phyloP scores from a whole-genome alignment of 768 basidiomycete species.

The Chalciporus chontae region DNA sequence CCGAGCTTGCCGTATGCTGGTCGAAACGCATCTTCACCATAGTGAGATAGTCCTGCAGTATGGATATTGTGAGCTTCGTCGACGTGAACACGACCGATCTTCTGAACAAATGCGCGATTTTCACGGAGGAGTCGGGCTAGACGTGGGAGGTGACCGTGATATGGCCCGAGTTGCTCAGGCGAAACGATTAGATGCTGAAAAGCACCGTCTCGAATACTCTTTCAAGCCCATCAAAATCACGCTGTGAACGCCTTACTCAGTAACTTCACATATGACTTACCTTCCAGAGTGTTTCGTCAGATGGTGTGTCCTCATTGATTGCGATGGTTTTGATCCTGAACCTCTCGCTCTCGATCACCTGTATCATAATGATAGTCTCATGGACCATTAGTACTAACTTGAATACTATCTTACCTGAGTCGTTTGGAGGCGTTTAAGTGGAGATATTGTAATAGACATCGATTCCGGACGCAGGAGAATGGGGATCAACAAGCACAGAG shows the following conservation, averaged over 20 bases:
- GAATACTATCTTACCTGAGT: slow-evolving; percentile 1
- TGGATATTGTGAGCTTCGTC: too few species aligned
- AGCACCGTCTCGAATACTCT: not conserved
- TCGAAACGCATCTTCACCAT: slow-evolving; percentile 1
- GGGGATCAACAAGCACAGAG: not conserved
- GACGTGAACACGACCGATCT: too few species aligned
- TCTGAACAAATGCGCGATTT: not conserved
- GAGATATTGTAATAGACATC: not conserved
- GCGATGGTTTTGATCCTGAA: not conserved
- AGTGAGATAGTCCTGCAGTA: not conserved
- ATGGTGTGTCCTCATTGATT: slow-evolving; percentile 9
- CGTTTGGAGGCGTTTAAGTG: slow-evolving; percentile 4
- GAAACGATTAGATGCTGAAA: slow-evolving; percentile 7
- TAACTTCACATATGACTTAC: not conserved
- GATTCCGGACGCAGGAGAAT: not conserved
- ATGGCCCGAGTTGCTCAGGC: slow-evolving; percentile 2
- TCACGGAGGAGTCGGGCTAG: not conserved
- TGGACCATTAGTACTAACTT: not conserved
- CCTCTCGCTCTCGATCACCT: not conserved
- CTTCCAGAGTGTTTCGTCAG: not conserved
- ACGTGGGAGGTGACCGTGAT: slow-evolving; percentile 1
- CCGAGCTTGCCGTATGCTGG: slow-evolving; percentile 3
- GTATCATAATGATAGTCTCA: not conserved
- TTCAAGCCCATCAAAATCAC: not conserved
- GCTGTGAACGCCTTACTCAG: too few species aligned